Base-by-base conservation (phyloP, 257 asterid species). In the Solanum chmielewskii region DNA sequence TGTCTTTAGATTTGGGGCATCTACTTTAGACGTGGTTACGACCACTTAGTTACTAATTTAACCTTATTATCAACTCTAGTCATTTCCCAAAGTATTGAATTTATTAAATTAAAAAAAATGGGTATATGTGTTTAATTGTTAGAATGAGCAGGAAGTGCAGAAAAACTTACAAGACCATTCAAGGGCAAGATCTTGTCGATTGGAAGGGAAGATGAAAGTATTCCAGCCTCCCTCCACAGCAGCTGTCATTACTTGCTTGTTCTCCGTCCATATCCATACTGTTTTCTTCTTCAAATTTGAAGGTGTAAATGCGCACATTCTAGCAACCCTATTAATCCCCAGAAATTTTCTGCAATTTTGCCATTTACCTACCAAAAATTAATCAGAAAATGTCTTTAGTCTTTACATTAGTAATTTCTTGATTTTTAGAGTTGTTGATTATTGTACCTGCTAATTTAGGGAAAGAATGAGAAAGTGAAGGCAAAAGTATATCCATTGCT, bases 221-320 rank as follows among this genome's bases (percentile, higher is more conserved):
- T 85, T 90, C 99, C 99, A 96, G 49, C 98, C 99, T 88, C 98
- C 93, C 88, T 95, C 98, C n/a, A 93, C 94, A 27, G 98, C 97
- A 82, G 95, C 94, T 12, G 98, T 95, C 99, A 96, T 94, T 31
- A 93, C 98, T 84, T 93, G 90, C 89, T 96, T 93, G 92, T 91
- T 96, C 90, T 93, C 94, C 75, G 97, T 95, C 98, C 99, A 95
- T 74, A 95, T 88, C 99, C 98, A 96, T 6, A 95, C 96, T 84
- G 75, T 89, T 92, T 96, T 96, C 92, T 91, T 91, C 75, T 91
- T 91, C 75, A 44, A 44, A 45, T 84, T 87, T 39, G 44, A 86
- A 74, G 33, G 66, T 49, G 69, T 29, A 29, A 18, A 29, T 10
- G 68, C 44, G 12, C 69, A 80, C 69, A 80, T 80, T 80, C n/a